A percentile compares a stretch with the other conserved stretches of the same genome.
Conservation (phyloP, 75 land plant species). For the Pinus taeda region DNA sequence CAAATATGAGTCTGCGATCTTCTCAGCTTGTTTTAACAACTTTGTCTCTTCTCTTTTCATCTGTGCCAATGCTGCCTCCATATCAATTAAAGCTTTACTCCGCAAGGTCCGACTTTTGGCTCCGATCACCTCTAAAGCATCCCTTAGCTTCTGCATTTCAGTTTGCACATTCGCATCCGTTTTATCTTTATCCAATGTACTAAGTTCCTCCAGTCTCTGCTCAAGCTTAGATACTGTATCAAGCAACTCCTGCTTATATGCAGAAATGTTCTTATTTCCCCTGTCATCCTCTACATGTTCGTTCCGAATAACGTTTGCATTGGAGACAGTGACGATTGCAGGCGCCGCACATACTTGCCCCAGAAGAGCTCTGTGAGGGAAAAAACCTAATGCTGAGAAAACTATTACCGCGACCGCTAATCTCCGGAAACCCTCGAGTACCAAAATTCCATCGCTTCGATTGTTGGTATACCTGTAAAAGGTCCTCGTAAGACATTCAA, state of each 20-base stretch:
- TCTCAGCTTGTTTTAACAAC: conserved; percentile 15
- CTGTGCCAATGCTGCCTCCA: not conserved
- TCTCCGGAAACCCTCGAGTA: conserved; percentile 13
- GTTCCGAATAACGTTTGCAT: not conserved
- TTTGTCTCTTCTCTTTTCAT: conserved; percentile 22
- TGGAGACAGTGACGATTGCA: not conserved
- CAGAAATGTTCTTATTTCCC: conserved; percentile 24
- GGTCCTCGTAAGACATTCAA: too few relatives aligned
- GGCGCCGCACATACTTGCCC: conserved; percentile 32
- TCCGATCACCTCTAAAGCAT: conserved; percentile 15
- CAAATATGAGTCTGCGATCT: conserved; percentile 12
- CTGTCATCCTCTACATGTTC: not conserved
- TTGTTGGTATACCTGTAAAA: too few relatives aligned
- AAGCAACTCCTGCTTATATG: conserved; percentile 30
- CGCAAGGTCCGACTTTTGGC: conserved; percentile 18
- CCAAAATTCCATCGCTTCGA: not conserved
- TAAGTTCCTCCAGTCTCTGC: conserved; percentile 32
- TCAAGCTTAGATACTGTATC: conserved; percentile 23
- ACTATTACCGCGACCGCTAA: conserved; percentile 19
- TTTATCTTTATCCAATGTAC: conserved; percentile 1
- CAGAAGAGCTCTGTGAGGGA: conserved; percentile 9
- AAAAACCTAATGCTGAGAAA: conserved; percentile 26
- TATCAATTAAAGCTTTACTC: conserved; percentile 9
- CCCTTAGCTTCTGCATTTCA: conserved; percentile 8
- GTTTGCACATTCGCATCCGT: conserved; percentile 8